Percentiles rank a stretch among this genome's conserved stretches.
Conservation (phyloP, 2,329 filamentous ascomycete genomes). For the Penicillium palitans region DNA sequence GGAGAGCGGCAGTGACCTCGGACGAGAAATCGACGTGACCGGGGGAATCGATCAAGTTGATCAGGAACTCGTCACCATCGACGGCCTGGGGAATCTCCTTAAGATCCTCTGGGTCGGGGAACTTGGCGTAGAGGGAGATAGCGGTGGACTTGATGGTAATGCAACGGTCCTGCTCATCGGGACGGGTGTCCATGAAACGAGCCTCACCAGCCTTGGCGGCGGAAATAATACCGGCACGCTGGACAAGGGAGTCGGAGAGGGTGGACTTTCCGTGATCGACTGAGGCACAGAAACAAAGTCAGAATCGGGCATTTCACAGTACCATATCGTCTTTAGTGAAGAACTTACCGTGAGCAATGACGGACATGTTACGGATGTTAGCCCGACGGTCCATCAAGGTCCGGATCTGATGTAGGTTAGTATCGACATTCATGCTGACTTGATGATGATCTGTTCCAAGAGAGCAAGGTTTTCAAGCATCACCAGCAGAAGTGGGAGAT, state of each 20-base stretch:
- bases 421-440: conserved; percentile 22
- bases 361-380: conserved; percentile 93
- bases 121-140: conserved; percentile 92
- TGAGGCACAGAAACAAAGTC: conserved; percentile 30
- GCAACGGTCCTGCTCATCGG: conserved; percentile 98
- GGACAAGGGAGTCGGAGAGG: conserved; percentile 97
- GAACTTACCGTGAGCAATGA: conserved; percentile 88
- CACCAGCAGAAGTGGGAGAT: neutral
- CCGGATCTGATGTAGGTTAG: conserved; percentile 40
- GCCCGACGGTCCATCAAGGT: conserved; percentile 52
- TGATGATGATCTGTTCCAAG: neutral
- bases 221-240: conserved; percentile 99
- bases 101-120: conserved; percentile 78
- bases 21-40: conserved; percentile 99
- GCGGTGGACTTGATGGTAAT: conserved; percentile 99
- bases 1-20: conserved; percentile 97
- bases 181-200: conserved; percentile 93
- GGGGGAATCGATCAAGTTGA: conserved; percentile 99
- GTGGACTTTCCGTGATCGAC: conserved; percentile 99
- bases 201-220: conserved; percentile 94
- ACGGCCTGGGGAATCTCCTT: conserved; percentile 92
- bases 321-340: neutral
- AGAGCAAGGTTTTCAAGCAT: neutral
- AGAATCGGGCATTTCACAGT: conserved; percentile 1
- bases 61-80: conserved; percentile 94